phyloP scores from a whole-genome alignment of 495 filamentous ascomycete species.

The Friedmanniomyces simplex region DNA sequence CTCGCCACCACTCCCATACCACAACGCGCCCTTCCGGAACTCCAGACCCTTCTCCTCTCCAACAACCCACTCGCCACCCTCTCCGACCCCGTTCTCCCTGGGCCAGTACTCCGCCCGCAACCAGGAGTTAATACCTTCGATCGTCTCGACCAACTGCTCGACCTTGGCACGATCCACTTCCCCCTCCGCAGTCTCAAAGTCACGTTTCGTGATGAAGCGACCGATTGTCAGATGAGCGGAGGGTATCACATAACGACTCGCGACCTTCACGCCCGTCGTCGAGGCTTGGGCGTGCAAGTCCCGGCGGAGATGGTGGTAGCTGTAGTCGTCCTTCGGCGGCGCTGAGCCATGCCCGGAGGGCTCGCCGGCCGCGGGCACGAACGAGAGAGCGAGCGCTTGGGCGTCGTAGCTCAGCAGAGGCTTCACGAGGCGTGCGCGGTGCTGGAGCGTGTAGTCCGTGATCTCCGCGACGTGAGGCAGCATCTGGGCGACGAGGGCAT shows the following conservation, averaged over 20 bases:
- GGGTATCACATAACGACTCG: conserved; percentile 71
- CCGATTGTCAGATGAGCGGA: conserved; percentile 82
- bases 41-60: conserved; percentile 24
- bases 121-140: conserved; percentile 68
- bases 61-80: conserved; percentile 48
- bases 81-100: conserved; percentile 33
- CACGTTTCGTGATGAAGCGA: conserved; percentile 56
- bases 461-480: conserved; percentile 40
- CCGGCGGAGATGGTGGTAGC: conserved; percentile 81
- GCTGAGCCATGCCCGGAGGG: conserved; percentile 14
- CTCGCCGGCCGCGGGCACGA: conserved; percentile 64
- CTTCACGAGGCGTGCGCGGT: conserved; percentile 64
- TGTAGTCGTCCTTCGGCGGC: conserved; percentile 49
- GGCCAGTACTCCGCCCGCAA: conserved; percentile 59
- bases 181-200: conserved; percentile 25
- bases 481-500: conserved; percentile 45
- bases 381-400: conserved; percentile 73
- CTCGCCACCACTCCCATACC: conserved; percentile 24
- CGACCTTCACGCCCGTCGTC: conserved; percentile 49
- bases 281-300: conserved; percentile 57
- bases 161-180: conserved; percentile 38
- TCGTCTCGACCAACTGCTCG: conserved; percentile 47
- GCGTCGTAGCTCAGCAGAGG: conserved; percentile 78
- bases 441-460: conserved; percentile 49
- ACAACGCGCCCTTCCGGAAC: conserved; percentile 18